Conservation (phyloP, 192 early-diverging fungal species). For the Coemansia sp. region DNA sequence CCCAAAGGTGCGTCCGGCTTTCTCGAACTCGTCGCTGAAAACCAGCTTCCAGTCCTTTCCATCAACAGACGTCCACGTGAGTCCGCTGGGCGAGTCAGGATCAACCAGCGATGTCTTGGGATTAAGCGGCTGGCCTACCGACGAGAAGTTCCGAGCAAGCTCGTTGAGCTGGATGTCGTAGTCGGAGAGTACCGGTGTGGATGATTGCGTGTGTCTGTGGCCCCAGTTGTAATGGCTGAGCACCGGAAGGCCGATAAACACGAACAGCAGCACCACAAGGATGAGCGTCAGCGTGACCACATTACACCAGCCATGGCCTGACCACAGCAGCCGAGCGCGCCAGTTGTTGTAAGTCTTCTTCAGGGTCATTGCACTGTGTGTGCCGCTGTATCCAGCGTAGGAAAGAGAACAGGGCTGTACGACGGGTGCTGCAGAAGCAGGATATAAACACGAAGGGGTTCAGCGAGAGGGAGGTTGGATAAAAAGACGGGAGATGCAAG, state of each 20-base stretch:
- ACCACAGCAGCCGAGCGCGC: conserved; percentile 48
- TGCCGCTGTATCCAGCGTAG: too few species aligned
- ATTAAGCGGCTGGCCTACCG: conserved; percentile 42
- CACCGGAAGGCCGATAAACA: conserved; percentile 54
- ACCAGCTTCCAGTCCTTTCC: conserved; percentile 56
- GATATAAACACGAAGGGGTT: not conserved
- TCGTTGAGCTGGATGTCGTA: conserved; percentile 33
- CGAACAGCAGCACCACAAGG: conserved; percentile 45
- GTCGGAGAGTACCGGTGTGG: conserved; percentile 29
- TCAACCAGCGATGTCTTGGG: conserved; percentile 49
- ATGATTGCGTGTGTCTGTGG: conserved; percentile 15
- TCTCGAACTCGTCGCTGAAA: conserved; percentile 63
- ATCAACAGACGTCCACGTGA: conserved; percentile 45
- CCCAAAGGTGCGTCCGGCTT: conserved; percentile 56
- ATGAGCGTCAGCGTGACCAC: conserved; percentile 48
- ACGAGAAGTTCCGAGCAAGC: conserved; percentile 28
- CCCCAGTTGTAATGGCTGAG: conserved; percentile 55
- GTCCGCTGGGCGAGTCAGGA: conserved; percentile 42
- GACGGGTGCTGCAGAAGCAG: too few species aligned
- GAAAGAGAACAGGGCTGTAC: not conserved
- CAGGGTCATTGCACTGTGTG: conserved; percentile 16
- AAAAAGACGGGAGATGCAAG: not conserved
- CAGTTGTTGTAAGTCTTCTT: conserved; percentile 42
- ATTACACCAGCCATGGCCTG: conserved; percentile 57
- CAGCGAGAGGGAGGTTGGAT: not conserved